Evolutionary conservation across 202 grass and related monocot genomes (phyloP).

Genomic region (Setaria viridis): DNA sequence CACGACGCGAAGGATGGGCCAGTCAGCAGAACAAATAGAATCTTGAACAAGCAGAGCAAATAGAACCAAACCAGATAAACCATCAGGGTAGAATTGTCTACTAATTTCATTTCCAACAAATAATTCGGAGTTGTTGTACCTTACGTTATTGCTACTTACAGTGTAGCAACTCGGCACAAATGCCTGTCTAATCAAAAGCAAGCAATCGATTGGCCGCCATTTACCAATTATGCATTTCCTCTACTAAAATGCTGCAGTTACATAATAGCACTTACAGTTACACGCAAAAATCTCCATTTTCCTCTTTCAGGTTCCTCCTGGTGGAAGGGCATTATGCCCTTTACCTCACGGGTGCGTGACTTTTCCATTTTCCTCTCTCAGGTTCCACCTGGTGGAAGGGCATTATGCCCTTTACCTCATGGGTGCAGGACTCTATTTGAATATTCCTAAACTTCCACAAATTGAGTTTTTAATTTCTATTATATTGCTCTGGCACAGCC

Average conservation of each 20-base stretch:
- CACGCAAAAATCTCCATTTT: neutral
- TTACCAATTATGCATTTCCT: conserved; percentile 5
- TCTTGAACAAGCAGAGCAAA: too few relatives aligned
- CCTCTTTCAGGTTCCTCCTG: neutral
- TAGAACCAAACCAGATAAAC: neutral
- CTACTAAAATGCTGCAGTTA: neutral
- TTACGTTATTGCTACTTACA: neutral
- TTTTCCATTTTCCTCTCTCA: too few relatives aligned
- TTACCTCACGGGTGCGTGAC: neutral
- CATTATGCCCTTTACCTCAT: neutral
- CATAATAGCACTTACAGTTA: neutral
- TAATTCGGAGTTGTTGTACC: neutral
- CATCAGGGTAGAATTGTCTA: neutral
- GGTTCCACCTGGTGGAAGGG: neutral
- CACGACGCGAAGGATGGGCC: neutral
- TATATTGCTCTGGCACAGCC: conserved; percentile 43
- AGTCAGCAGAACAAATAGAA: too few relatives aligned
- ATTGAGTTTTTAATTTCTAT: neutral
- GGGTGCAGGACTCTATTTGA: neutral
- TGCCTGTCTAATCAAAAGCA: neutral
- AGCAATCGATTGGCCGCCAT: neutral
- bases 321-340: neutral
- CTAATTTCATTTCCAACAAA: conserved; percentile 5
- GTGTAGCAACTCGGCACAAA: conserved; percentile 17
- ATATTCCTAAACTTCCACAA: neutral